These are phyloP conservation scores for Ceratobasidium sp. DNA, from an alignment of 1,284 basidiomycete genomes.

Conservation along the genomic window DNA sequence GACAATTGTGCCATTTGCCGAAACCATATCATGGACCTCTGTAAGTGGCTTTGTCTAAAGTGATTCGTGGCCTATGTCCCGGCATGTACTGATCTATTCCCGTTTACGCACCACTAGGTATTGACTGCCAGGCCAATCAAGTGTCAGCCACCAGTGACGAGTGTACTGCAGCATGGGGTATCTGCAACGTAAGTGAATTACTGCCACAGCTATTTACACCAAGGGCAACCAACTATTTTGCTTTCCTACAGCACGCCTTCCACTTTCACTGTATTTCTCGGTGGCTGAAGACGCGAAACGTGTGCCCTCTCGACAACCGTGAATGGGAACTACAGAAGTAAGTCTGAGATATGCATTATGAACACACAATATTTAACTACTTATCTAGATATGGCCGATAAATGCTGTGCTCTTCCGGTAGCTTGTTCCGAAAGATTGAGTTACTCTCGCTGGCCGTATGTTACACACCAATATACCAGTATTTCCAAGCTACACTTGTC, in stretches of 20 bases:
- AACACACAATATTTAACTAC: not conserved
- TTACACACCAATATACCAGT: not conserved
- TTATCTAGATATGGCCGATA: constrained; percentile 38
- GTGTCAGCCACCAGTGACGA: constrained; percentile 96
- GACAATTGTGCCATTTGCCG: constrained; percentile 97
- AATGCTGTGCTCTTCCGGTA: not conserved
- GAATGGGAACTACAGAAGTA: constrained; percentile 96
- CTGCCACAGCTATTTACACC: constrained; percentile 8
- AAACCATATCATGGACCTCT: constrained; percentile 99
- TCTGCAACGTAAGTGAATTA: constrained; percentile 86
- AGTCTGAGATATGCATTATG: constrained; percentile 54
- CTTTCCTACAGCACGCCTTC: constrained; percentile 87
- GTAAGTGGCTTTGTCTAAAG: constrained; percentile 65
- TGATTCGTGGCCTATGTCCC: not conserved
- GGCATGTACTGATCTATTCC: constrained; percentile 29
- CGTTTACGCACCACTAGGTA: constrained; percentile 72
- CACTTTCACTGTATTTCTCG: constrained; percentile 99
- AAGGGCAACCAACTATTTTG: not conserved
- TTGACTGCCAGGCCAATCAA: constrained; percentile 99
- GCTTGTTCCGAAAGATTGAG: not conserved
- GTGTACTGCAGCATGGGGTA: constrained; percentile 99
- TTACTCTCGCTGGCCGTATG: not conserved
- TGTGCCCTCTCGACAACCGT: constrained; percentile 97
- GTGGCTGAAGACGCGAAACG: constrained; percentile 99
- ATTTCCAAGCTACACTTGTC: not conserved